A percentile compares a stretch with the other conserved stretches of the same genome.
Conservation (phyloP, 2,329 filamentous ascomycete species). For the Geosmithia morbida region DNA sequence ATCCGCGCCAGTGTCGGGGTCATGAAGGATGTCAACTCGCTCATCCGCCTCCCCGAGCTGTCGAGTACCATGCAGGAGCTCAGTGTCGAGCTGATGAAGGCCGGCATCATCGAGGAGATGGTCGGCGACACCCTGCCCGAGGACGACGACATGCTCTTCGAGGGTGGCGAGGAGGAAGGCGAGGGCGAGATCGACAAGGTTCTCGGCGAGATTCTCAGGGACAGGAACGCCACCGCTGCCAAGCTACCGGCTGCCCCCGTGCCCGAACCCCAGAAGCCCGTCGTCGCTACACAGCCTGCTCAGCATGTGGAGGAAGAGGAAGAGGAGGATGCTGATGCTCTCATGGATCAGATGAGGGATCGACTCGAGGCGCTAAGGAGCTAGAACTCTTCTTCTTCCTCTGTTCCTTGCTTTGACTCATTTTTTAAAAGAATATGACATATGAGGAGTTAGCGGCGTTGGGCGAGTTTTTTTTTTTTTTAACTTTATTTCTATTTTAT, state of each 20-base stretch:
- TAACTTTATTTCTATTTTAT: too few relatives aligned
- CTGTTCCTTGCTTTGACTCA: neutral
- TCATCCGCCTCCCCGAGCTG: conserved; percentile 74
- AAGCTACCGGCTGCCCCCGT: conserved; percentile 41
- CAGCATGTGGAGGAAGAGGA: conserved; percentile 52
- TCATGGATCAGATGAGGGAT: conserved; percentile 89
- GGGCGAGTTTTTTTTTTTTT: too few relatives aligned
- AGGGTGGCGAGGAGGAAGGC: conserved; percentile 56
- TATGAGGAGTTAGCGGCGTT: neutral
- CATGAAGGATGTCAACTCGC: conserved; percentile 90
- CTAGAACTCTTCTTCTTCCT: conserved; percentile 19
- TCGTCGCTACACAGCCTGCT: conserved; percentile 37
- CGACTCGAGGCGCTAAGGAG: conserved; percentile 84
- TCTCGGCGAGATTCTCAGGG: conserved; percentile 72
- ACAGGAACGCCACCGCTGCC: conserved; percentile 53
- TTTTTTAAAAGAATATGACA: neutral
- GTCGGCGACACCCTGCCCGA: conserved; percentile 74
- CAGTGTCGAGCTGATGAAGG: conserved; percentile 77
- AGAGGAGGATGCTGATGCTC: conserved; percentile 76
- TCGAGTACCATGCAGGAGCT: conserved; percentile 82
- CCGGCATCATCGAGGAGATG: conserved; percentile 97
- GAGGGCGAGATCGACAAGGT: conserved; percentile 84
- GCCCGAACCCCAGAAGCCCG: conserved; percentile 35
- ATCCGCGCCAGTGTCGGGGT: conserved; percentile 77
- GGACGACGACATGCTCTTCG: conserved; percentile 55